A percentile compares a stretch with the other conserved stretches of the same genome.
These are phyloP conservation scores for Tetrapisispora fleetii DNA, from an alignment of 805 yeast genomes.

Conservation along the genomic window DNA sequence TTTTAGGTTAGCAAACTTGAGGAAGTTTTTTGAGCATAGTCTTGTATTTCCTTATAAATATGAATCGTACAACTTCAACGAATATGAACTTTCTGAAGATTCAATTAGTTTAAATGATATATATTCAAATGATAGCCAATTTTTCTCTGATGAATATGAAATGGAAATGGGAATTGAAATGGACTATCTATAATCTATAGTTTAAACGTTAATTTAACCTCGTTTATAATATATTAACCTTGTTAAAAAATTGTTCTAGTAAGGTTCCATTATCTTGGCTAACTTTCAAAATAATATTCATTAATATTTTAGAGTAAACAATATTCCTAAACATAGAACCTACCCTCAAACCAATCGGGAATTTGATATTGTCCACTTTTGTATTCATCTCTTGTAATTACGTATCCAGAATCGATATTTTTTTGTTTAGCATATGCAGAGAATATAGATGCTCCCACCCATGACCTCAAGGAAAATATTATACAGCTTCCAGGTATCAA, in stretches of 20 bases:
- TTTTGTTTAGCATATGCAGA: neutral
- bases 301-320: too few species aligned
- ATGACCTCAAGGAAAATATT: neutral
- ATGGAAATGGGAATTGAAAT: neutral
- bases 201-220: too few species aligned
- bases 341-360: constrained; percentile 2
- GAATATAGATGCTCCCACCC: constrained; percentile 3
- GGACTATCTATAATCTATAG: neutral
- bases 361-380: neutral
- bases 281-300: too few species aligned
- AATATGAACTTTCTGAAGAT: neutral
- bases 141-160: neutral
- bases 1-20: constrained; percentile 16
- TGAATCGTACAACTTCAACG: neutral
- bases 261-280: too few species aligned
- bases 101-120: neutral
- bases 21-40: constrained; percentile 10
- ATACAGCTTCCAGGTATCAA: neutral
- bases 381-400: neutral
- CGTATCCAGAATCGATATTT: neutral
- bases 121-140: neutral
- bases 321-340: neutral
- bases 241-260: too few species aligned
- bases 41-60: neutral
- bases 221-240: neutral